Evolutionary conservation across 306 rosid species (phyloP), one percentile per base, ranked within the genome.

Genomic region (Dryas alaskensis): DNA sequence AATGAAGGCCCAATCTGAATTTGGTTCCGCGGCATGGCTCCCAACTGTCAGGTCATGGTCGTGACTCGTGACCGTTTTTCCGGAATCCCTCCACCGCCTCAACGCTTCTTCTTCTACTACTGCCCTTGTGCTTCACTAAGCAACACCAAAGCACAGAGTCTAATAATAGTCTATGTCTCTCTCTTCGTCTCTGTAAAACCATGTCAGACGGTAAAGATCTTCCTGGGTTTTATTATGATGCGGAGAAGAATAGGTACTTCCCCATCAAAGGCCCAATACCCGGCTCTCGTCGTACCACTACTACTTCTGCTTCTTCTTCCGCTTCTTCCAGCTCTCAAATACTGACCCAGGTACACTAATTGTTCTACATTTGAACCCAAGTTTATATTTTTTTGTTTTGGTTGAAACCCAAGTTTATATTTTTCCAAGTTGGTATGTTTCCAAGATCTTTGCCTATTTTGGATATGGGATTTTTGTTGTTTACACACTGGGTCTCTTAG

Each of bases 171-270:
- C 19, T 27, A 12, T 17, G 65, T 60, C 37, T 37, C 45, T 60
- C 44, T 7, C 48, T 40, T 10, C 25, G 17, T 62, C 67, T 40
- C 6, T 62, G 13, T 47, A 40, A 40, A 62, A 10, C 67, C 10
- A 62, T 40, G 67, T 47, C 67, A 40, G 67, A 47, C 40, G 48
- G 67, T 62, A 8, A 89, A 93, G 96, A 89, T 69, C 85, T 91
- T 79, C 98, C 96, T 5, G 97, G 97, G 74, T 93, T 85, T 76
- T 93, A 93, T 58, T 93, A 71, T 76, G 94, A 91, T 71, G 78
- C 79, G 63, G 92, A 85, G 83, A 93, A 84, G 92, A 89, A 88
- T 73, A 80, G 96, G 73, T 93, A 89, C 81, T 93, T 93, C 76
- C 92, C 91, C 46, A 75, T 85, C 67, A 93, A 89, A 73, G 91